Percentiles rank a stretch among this genome's conserved stretches.
phyloP scores from a whole-genome alignment of 495 filamentous ascomycete species.

The Hypomontagnella submonticulosa region DNA sequence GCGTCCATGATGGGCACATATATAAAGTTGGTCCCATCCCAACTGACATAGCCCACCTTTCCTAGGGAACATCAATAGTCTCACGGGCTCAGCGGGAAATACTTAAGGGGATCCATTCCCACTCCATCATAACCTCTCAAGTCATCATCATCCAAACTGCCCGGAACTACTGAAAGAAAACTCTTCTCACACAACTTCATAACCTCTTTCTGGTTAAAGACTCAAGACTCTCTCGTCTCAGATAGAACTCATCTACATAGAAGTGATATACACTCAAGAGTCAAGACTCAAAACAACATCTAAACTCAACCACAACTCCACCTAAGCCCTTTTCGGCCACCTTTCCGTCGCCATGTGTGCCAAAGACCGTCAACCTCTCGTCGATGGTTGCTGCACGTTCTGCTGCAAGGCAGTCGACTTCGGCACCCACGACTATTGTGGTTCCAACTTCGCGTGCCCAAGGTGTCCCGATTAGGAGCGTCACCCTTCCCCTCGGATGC shows the following conservation, averaged over 20 bases:
- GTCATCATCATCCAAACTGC: constrained; percentile 16
- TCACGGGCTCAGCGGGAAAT: constrained; percentile 31
- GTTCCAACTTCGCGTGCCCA: constrained; percentile 54
- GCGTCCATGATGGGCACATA: constrained; percentile 38
- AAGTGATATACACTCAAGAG: constrained; percentile 23
- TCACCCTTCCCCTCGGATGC: constrained; percentile 29
- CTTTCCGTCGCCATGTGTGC: constrained; percentile 55
- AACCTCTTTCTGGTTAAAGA: constrained; percentile 10
- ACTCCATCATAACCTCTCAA: constrained; percentile 33
- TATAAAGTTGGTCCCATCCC: constrained; percentile 44
- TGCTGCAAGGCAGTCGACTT: constrained; percentile 65
- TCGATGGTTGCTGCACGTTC: constrained; percentile 63
- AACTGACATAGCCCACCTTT: constrained; percentile 32
- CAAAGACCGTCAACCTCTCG: constrained; percentile 57
- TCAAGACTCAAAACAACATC: constrained; percentile 19
- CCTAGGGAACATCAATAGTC: constrained; percentile 34
- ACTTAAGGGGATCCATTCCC: constrained; percentile 33
- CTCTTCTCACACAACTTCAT: constrained; percentile 14
- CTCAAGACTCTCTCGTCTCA: constrained; percentile 22
- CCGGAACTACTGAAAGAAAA: constrained; percentile 7
- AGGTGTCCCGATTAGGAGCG: constrained; percentile 57
- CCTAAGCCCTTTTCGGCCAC: constrained; percentile 28
- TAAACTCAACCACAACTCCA: constrained; percentile 1
- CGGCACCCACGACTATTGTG: constrained; percentile 64
- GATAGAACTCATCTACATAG: constrained; percentile 26